Evolutionary conservation across 192 early-diverging fungal genomes (phyloP).

Genomic region (Backusella australiensis): DNA sequence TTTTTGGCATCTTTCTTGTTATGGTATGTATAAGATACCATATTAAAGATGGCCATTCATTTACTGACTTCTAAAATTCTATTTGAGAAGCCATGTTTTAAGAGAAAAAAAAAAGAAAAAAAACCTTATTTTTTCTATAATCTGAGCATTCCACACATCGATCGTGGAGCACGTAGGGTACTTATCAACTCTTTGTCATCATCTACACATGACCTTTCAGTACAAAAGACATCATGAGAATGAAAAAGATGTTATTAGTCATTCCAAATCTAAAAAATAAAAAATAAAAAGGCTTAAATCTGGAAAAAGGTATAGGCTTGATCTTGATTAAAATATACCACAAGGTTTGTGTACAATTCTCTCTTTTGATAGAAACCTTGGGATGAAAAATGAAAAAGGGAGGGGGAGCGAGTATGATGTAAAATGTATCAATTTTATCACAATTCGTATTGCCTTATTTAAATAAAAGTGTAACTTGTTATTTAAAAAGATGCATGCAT

Average conservation of each 20-base stretch:
- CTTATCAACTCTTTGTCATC: too few relatives aligned
- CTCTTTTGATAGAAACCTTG: not conserved
- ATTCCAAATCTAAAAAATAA: not conserved
- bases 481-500: too few relatives aligned
- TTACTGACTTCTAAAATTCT: not conserved
- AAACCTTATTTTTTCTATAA: too few relatives aligned
- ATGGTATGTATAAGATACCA: not conserved
- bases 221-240: not conserved
- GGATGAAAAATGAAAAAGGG: too few relatives aligned
- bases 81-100: too few relatives aligned
- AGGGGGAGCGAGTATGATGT: too few relatives aligned
- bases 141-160: too few relatives aligned
- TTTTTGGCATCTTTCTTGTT: not conserved
- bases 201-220: not conserved
- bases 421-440: too few relatives aligned
- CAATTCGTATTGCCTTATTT: too few relatives aligned
- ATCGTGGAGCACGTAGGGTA: too few relatives aligned
- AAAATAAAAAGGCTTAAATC: not conserved
- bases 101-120: too few relatives aligned
- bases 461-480: too few relatives aligned
- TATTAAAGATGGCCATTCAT: not conserved
- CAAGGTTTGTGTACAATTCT: not conserved
- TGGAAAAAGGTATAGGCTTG: constrained; percentile 1
- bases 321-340: not conserved
- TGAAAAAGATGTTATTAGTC: not conserved